Conservation (phyloP, 176 grass and related monocot genomes). For the Hordeum marinum region DNA sequence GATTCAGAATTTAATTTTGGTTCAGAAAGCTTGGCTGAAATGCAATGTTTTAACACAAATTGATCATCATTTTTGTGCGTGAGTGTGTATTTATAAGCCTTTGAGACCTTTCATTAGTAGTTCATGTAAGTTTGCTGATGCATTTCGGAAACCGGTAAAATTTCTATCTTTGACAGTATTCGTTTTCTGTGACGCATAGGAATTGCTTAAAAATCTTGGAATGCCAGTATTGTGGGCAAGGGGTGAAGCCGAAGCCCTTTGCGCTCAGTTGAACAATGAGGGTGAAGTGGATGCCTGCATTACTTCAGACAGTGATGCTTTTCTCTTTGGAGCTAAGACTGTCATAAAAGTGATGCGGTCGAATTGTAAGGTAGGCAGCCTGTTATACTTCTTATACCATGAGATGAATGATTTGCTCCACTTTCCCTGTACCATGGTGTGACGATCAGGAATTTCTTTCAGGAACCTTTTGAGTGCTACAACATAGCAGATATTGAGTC, state of each 20-base stretch:
- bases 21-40: background rate
- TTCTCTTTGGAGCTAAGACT: constrained; percentile 90
- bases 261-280: constrained; percentile 76
- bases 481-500: constrained; percentile 78
- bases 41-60: background rate
- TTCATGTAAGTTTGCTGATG: background rate
- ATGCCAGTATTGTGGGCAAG: constrained; percentile 73
- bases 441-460: constrained; percentile 21
- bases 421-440: background rate
- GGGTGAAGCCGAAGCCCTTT: constrained; percentile 90
- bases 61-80: background rate
- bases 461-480: constrained; percentile 99
- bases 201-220: constrained; percentile 79
- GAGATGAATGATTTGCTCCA: background rate
- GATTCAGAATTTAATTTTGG: background rate
- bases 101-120: background rate
- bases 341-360: constrained; percentile 72
- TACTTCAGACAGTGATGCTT: constrained; percentile 89
- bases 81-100: background rate
- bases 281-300: constrained; percentile 91
- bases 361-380: constrained; percentile 66
- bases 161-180: background rate
- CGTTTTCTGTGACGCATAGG: constrained; percentile 35
- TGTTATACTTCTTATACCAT: background rate
- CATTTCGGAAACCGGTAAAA: background rate